Conservation (phyloP, 352 stramenopile genomes). For the Peronospora destructor region DNA sequence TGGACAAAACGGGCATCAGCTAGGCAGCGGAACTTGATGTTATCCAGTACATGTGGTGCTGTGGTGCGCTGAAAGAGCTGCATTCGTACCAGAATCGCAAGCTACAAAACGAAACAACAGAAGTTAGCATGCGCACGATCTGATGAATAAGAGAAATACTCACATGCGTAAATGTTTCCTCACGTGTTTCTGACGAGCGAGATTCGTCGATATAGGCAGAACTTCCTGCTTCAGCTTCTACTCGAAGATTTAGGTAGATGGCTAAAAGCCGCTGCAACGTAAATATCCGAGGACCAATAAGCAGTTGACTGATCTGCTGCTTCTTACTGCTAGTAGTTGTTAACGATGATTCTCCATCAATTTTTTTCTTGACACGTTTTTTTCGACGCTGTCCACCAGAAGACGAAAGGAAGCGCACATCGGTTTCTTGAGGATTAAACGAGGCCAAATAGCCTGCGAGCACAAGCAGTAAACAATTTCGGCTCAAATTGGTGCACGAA, state of each 20-base stretch:
- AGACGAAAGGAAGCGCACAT: conserved; percentile 67
- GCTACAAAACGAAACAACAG: conserved; percentile 21
- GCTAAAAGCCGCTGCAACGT: conserved; percentile 61
- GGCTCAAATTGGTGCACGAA: conserved; percentile 52
- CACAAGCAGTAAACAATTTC: conserved; percentile 63
- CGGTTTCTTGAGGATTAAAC: conserved; percentile 74
- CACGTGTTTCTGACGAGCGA: conserved; percentile 37
- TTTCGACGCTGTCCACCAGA: conserved; percentile 43
- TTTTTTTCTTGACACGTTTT: conserved; percentile 37
- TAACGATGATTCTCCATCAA: conserved; percentile 4
- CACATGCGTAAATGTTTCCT: conserved; percentile 76
- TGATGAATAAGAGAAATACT: conserved; percentile 10
- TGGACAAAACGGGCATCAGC: conserved; percentile 65
- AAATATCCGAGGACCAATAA: conserved; percentile 71
- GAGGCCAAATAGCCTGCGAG: conserved; percentile 67
- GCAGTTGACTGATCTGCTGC: conserved; percentile 49
- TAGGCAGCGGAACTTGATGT: conserved; percentile 74
- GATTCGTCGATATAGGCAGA: conserved; percentile 11
- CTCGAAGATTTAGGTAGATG: conserved; percentile 68
- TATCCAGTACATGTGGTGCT: conserved; percentile 54
- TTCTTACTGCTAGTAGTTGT: conserved; percentile 26
- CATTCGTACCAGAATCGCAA: conserved; percentile 69
- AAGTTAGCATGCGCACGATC: conserved; percentile 4
- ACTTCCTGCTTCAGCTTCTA: conserved; percentile 33
- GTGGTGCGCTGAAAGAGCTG: conserved; percentile 74